Evolutionary conservation across 352 stramenopile genomes (phyloP).

Genomic region (Phytophthora meadii): DNA sequence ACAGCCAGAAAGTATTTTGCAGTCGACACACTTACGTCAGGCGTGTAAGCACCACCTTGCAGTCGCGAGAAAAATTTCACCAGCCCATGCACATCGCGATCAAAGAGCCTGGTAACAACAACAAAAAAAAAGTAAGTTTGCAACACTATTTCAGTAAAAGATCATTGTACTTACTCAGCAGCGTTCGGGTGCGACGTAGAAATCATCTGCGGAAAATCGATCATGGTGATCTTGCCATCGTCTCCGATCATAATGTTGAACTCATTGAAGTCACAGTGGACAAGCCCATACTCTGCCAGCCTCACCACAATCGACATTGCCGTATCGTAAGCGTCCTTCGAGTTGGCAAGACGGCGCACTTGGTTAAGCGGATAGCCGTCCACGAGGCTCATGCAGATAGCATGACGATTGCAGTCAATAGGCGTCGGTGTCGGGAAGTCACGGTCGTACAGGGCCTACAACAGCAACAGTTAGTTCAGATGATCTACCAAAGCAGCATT

Average conservation of each 20-base stretch:
- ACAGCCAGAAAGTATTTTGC: too few relatives aligned
- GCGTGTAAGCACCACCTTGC: constrained; percentile 82
- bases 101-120: constrained; percentile 72
- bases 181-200: constrained; percentile 98
- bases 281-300: constrained; percentile 97
- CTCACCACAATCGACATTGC: constrained; percentile 96
- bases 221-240: constrained; percentile 96
- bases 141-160: not conserved
- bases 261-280: constrained; percentile 99
- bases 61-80: constrained; percentile 95
- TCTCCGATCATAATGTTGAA: constrained; percentile 99
- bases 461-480: constrained; percentile 11
- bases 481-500: not conserved
- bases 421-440: constrained; percentile 98
- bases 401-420: constrained; percentile 98
- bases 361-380: constrained; percentile 97
- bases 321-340: constrained; percentile 95
- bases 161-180: constrained; percentile 85
- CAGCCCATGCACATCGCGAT: constrained; percentile 96
- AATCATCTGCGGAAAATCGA: constrained; percentile 99
- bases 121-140: constrained; percentile 12
- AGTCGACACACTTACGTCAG: constrained; percentile 71
- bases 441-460: constrained; percentile 92
- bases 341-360: constrained; percentile 92
- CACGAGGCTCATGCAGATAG: constrained; percentile 97